phyloP scores from a whole-genome alignment of 495 filamentous ascomycete species.

The Eremomyces bilateralis region DNA sequence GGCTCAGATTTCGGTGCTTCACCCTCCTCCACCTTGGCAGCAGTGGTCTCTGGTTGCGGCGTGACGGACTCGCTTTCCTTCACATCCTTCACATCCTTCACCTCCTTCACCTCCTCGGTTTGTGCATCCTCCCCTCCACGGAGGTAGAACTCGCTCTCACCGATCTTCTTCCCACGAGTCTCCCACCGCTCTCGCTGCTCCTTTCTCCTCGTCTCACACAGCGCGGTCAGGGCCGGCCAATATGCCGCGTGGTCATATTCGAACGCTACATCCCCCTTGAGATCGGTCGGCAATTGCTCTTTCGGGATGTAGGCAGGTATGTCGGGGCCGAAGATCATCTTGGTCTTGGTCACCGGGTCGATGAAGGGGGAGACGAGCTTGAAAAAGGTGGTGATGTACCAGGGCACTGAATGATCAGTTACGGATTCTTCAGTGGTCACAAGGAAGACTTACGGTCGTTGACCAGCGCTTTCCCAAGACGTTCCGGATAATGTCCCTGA shows the following conservation, averaged over 20 bases:
- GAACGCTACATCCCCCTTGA: conserved; percentile 49
- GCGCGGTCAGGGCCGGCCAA: conserved; percentile 62
- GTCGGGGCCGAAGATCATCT: conserved; percentile 89
- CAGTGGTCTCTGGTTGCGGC: no score
- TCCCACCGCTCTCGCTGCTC: conserved; percentile 50
- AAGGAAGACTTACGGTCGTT: conserved; percentile 45
- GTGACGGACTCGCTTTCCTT: no score
- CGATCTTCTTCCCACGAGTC: conserved; percentile 52
- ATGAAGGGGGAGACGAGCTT: conserved; percentile 91
- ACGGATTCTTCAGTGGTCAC: conserved; percentile 1
- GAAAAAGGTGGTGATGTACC: conserved; percentile 75
- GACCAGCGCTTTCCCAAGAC: conserved; percentile 71
- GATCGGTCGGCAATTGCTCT: conserved; percentile 51
- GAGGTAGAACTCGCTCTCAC: conserved; percentile 67
- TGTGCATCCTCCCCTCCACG: conserved; percentile 38
- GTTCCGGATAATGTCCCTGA: conserved; percentile 85
- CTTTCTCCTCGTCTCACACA: conserved; percentile 38
- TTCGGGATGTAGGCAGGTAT: conserved; percentile 53
- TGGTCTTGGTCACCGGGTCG: conserved; percentile 73
- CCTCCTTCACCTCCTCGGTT: no score
- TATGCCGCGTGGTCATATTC: conserved; percentile 71
- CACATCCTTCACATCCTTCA: no score
- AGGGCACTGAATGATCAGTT: conserved; percentile 63
- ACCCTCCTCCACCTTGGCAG: no score
- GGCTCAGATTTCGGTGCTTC: no score